Percentiles rank a stretch among this genome's conserved stretches.
These are phyloP conservation scores for Penicillium decumbens DNA, from an alignment of 2,329 filamentous ascomycete species.

Conservation along the genomic window DNA sequence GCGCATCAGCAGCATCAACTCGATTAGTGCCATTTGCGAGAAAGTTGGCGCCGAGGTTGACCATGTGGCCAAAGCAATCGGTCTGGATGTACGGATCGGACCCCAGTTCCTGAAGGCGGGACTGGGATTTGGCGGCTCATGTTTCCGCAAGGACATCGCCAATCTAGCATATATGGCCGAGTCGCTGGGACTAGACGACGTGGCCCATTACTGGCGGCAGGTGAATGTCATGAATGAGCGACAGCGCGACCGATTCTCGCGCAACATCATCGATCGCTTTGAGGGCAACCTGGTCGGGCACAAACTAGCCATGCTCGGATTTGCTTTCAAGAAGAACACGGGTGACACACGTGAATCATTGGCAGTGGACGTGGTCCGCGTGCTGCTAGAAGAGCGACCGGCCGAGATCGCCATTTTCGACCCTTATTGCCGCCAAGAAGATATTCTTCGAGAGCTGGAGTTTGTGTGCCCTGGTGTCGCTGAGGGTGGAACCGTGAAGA, in stretches of 20 bases:
- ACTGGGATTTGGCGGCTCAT: slow-evolving; percentile 73
- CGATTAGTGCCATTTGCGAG: slow-evolving; percentile 75
- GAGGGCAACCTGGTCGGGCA: slow-evolving; percentile 66
- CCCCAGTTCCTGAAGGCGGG: slow-evolving; percentile 68
- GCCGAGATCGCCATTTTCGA: slow-evolving; percentile 65
- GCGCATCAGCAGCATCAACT: slow-evolving; percentile 75
- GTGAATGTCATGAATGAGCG: slow-evolving; percentile 74
- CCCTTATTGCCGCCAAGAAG: slow-evolving; percentile 46
- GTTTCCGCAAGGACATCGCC: slow-evolving; percentile 76
- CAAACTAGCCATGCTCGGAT: slow-evolving; percentile 69
- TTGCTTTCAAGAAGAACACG: slow-evolving; percentile 76
- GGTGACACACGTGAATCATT: slow-evolving; percentile 69
- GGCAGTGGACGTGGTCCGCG: slow-evolving; percentile 63
- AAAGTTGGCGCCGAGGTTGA: slow-evolving; percentile 69
- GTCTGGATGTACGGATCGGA: slow-evolving; percentile 67
- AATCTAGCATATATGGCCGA: slow-evolving; percentile 70
- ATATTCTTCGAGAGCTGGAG: slow-evolving; percentile 41
- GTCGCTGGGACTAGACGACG: slow-evolving; percentile 63
- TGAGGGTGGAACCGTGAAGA: slow-evolving; percentile 27
- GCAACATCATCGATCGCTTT: slow-evolving; percentile 61
- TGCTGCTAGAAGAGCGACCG: slow-evolving; percentile 60
- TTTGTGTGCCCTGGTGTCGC: slow-evolving; percentile 23
- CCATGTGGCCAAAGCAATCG: slow-evolving; percentile 64
- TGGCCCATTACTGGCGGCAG: slow-evolving; percentile 69
- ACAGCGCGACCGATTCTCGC: slow-evolving; percentile 64